A percentile compares a stretch with the other conserved stretches of the same genome.
Conservation (phyloP, 176 grass and related monocot genomes). For the Avena atlantica region DNA sequence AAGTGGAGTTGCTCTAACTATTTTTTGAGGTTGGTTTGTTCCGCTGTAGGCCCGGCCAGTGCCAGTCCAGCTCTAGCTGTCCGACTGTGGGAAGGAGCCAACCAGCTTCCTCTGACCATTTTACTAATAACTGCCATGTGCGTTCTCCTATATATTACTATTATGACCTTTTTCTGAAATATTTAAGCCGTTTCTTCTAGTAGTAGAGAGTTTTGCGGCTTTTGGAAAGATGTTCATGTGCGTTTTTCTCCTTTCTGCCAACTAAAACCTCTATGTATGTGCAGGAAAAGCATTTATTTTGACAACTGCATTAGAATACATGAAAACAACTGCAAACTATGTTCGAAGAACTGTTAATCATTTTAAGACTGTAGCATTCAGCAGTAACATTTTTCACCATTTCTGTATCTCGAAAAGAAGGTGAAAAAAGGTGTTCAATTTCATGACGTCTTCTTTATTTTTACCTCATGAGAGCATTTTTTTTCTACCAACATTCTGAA, state of each 20-base stretch:
- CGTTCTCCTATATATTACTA: not conserved
- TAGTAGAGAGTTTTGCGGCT: not conserved
- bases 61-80: conserved; percentile 67
- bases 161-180: not conserved
- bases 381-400: not conserved
- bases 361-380: not conserved
- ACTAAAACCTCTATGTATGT: not conserved
- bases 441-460: not conserved
- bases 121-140: conserved; percentile 29
- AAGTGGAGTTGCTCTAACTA: no score
- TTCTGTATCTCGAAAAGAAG: not conserved
- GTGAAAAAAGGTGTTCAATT: not conserved
- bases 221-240: not conserved
- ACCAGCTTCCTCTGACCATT: conserved; percentile 42
- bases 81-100: conserved; percentile 45
- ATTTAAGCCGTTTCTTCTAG: not conserved
- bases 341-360: not conserved
- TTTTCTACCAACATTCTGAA: conserved; percentile 27
- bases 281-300: not conserved
- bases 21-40: no score
- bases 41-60: not conserved
- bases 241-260: conserved; percentile 2
- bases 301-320: not conserved
- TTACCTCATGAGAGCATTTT: not conserved
- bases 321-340: not conserved